These are phyloP conservation scores for Pilatotrama ljubarskyi DNA, from an alignment of 768 basidiomycete species.

Conservation along the genomic window DNA sequence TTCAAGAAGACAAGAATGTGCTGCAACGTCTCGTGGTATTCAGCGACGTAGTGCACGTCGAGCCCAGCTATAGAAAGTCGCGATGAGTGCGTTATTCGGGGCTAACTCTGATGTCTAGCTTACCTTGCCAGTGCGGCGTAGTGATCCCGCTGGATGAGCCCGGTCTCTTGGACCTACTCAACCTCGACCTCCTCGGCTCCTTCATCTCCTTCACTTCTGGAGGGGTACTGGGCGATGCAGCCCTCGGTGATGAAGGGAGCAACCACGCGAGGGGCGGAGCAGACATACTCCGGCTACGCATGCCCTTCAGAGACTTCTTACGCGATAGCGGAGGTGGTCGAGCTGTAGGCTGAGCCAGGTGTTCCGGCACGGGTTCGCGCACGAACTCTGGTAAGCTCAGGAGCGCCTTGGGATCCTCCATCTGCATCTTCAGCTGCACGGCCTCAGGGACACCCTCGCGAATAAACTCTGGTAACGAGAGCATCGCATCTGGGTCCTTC, in stretches of 20 bases:
- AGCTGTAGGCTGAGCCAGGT: slow-evolving; percentile 42
- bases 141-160: slow-evolving; percentile 31
- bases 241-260: slow-evolving; percentile 22
- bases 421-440: slow-evolving; percentile 29
- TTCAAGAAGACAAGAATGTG: slow-evolving; percentile 77
- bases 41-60: slow-evolving; percentile 57
- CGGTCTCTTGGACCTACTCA: slow-evolving; percentile 26
- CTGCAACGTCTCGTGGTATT: slow-evolving; percentile 85
- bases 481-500: slow-evolving; percentile 45
- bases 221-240: slow-evolving; percentile 17
- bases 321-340: slow-evolving; percentile 51
- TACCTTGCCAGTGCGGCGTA: slow-evolving; percentile 28
- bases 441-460: slow-evolving; percentile 35
- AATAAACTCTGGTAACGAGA: slow-evolving; percentile 43
- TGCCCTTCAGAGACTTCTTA: slow-evolving; percentile 24
- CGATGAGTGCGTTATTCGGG: background rate
- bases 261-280: slow-evolving; percentile 36
- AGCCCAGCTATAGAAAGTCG: slow-evolving; percentile 30
- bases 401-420: slow-evolving; percentile 32
- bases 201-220: slow-evolving; percentile 3
- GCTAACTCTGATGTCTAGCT: too few relatives aligned
- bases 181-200: slow-evolving; percentile 21
- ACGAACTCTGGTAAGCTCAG: slow-evolving; percentile 48
- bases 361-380: slow-evolving; percentile 42
- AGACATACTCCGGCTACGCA: slow-evolving; percentile 38